A percentile compares a stretch with the other conserved stretches of the same genome.
These are phyloP conservation scores for Chlorociboria aeruginascens DNA, from an alignment of 495 filamentous ascomycete species.

Conservation along the genomic window DNA sequence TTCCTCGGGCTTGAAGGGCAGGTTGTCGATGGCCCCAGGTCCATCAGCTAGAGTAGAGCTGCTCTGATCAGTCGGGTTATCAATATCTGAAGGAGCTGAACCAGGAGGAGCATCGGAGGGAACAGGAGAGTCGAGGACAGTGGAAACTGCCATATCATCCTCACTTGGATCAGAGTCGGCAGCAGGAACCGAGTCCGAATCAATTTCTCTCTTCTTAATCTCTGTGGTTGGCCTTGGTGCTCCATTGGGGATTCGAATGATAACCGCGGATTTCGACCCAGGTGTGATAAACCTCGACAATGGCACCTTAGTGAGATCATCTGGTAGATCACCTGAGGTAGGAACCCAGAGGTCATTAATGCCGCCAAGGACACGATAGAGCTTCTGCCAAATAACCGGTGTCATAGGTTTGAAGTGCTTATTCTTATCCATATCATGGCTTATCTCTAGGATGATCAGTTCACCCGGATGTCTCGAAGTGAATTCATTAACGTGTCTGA, in stretches of 20 bases:
- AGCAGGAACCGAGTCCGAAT: no score
- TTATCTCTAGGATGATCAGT: constrained; percentile 22
- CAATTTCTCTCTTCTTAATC: not conserved
- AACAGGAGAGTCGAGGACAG: no score
- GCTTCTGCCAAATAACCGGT: not conserved
- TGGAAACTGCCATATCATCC: no score
- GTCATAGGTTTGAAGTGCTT: not conserved
- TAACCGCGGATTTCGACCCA: constrained; percentile 14
- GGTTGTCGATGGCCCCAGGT: not conserved
- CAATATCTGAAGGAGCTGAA: not conserved
- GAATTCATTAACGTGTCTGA: constrained; percentile 23
- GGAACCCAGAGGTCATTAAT: constrained; percentile 12
- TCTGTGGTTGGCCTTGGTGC: not conserved
- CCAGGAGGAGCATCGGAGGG: no score
- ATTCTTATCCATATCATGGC: constrained; percentile 12
- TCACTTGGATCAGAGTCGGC: no score
- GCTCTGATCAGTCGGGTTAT: not conserved
- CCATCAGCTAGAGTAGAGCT: not conserved
- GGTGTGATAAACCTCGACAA: constrained; percentile 12
- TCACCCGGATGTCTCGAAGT: constrained; percentile 22
- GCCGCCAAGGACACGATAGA: not conserved
- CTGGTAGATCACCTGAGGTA: not conserved
- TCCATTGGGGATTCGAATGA: constrained; percentile 5
- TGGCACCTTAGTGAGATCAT: constrained; percentile 6
- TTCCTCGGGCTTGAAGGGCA: not conserved